Conservation (phyloP, 164 flowering plant genomes). For the Sedum album region DNA sequence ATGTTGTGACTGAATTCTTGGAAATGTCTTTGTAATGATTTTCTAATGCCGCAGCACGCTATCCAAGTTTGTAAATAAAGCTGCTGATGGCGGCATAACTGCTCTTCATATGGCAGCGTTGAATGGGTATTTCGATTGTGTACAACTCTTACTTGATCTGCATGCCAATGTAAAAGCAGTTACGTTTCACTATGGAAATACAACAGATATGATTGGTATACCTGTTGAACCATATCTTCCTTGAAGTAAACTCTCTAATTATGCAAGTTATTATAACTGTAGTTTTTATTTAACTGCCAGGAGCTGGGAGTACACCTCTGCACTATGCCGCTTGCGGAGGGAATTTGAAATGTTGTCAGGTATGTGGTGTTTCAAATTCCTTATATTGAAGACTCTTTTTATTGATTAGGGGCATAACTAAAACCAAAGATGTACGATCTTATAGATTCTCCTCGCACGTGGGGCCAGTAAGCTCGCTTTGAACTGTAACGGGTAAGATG, state of each 20-base stretch:
- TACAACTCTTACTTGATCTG: constrained; percentile 79
- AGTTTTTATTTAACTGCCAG: constrained; percentile 25
- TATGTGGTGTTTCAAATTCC: constrained; percentile 13
- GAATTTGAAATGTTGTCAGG: constrained; percentile 94
- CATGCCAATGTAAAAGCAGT: constrained; percentile 73
- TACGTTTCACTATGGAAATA: constrained; percentile 84
- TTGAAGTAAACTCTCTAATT: background rate
- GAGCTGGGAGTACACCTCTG: constrained; percentile 97
- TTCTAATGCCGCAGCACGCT: constrained; percentile 65
- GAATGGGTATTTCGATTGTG: constrained; percentile 87
- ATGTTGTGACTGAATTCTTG: background rate
- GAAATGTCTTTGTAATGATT: background rate
- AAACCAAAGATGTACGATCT: constrained; percentile 11
- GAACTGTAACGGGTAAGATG: constrained; percentile 86
- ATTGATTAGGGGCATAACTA: constrained; percentile 5
- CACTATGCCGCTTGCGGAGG: constrained; percentile 99
- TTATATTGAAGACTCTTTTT: background rate
- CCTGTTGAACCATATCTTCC: too few relatives aligned
- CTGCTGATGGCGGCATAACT: constrained; percentile 92
- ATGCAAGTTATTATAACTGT: background rate
- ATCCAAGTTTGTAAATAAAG: constrained; percentile 78
- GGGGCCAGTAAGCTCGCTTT: constrained; percentile 70
- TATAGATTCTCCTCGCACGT: constrained; percentile 84
- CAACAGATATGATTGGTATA: too few relatives aligned
- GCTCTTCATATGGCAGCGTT: constrained; percentile 95